Percentiles rank a stretch among this genome's conserved stretches.
Evolutionary conservation across 345 rosid genomes (phyloP).

Genomic region (Salix purpurea): DNA sequence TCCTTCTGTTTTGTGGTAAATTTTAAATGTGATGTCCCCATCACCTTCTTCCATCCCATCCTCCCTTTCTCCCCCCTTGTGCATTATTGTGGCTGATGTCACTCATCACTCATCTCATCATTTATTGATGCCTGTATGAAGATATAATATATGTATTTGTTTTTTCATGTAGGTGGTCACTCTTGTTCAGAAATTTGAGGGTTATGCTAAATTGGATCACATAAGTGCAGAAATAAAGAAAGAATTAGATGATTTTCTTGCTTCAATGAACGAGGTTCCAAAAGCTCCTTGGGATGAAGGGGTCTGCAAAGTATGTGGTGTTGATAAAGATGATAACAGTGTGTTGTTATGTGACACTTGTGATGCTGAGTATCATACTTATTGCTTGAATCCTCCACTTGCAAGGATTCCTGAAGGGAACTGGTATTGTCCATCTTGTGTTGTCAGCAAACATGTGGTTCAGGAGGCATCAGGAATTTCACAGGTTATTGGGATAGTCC

Average conservation of each 20-base stretch:
- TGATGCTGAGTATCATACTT: constrained; percentile 95
- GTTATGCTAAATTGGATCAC: constrained; percentile 53
- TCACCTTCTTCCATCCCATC: too few relatives aligned
- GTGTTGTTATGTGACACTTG: constrained; percentile 96
- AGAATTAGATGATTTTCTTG: constrained; percentile 63
- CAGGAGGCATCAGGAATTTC: constrained; percentile 45
- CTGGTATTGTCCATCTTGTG: constrained; percentile 99
- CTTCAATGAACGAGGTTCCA: constrained; percentile 65
- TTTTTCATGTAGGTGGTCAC: constrained; percentile 59
- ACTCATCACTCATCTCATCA: background rate
- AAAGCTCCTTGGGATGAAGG: constrained; percentile 99
- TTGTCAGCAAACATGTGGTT: constrained; percentile 41
- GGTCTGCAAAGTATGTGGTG: constrained; percentile 94
- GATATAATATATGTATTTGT: background rate
- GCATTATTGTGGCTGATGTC: background rate
- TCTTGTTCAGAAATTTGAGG: constrained; percentile 58
- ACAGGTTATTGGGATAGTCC: constrained; percentile 37
- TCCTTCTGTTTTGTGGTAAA: too few relatives aligned
- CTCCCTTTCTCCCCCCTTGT: too few relatives aligned
- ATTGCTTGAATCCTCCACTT: constrained; percentile 96
- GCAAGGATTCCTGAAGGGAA: constrained; percentile 95
- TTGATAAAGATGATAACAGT: constrained; percentile 96
- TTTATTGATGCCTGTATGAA: background rate
- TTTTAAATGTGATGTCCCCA: too few relatives aligned
- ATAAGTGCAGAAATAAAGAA: constrained; percentile 54